phyloP scores from a whole-genome alignment of 768 basidiomycete species.

The Basidioascus undulatus region DNA sequence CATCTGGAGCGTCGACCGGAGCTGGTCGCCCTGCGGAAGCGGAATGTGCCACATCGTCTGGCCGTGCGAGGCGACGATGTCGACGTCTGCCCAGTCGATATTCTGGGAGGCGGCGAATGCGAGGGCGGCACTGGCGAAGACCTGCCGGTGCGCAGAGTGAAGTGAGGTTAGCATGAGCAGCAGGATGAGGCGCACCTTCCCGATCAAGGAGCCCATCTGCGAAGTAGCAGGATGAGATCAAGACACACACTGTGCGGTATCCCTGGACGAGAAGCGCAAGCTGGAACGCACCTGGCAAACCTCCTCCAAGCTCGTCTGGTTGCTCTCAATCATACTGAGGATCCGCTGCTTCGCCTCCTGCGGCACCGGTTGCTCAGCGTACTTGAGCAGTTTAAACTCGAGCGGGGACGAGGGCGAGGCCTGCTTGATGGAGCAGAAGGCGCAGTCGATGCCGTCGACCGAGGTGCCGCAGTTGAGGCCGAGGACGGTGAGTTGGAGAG shows the following conservation, averaged over 20 bases:
- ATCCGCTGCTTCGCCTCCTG: background rate
- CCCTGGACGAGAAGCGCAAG: too few relatives aligned
- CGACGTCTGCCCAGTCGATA: background rate
- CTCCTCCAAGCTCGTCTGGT: background rate
- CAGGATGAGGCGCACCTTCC: too few relatives aligned
- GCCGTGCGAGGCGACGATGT: background rate
- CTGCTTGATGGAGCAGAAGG: background rate
- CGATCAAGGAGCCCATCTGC: too few relatives aligned
- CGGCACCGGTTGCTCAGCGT: background rate
- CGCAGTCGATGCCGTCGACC: background rate
- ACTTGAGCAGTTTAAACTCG: background rate
- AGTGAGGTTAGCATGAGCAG: too few relatives aligned
- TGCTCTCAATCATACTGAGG: background rate
- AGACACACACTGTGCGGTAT: too few relatives aligned
- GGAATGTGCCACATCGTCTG: background rate
- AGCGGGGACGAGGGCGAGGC: background rate
- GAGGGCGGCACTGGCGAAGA: background rate
- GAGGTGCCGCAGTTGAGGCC: background rate
- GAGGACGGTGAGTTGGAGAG: too few relatives aligned
- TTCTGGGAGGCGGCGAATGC: too few relatives aligned
- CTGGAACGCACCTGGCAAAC: too few relatives aligned
- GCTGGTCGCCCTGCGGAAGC: background rate
- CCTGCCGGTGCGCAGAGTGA: background rate
- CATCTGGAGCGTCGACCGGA: background rate
- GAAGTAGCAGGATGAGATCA: too few relatives aligned